A percentile compares a stretch with the other conserved stretches of the same genome.
phyloP scores from a whole-genome alignment of 176 grass and related monocot species.

The Cocos nucifera region DNA sequence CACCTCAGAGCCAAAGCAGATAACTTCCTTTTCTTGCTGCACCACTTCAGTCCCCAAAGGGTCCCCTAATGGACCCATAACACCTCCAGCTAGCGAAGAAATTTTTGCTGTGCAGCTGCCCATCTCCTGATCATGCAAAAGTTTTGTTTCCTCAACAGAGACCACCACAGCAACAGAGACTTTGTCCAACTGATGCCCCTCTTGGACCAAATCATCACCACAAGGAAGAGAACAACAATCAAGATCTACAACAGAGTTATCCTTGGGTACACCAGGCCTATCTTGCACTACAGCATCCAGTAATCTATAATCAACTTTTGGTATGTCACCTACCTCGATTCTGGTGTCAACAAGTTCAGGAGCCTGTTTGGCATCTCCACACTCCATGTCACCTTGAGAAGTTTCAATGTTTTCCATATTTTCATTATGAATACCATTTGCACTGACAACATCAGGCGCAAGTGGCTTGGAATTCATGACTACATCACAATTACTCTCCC shows the following conservation, averaged over 20 bases:
- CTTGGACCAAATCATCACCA: conserved; percentile 4
- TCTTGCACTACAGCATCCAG: conserved; percentile 10
- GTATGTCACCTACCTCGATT: conserved; percentile 15
- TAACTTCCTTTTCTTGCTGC: conserved; percentile 24
- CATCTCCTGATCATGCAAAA: conserved; percentile 23
- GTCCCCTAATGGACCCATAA: conserved; percentile 10
- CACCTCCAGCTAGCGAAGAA: conserved; percentile 19
- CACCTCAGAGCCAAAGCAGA: not conserved
- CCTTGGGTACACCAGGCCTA: conserved; percentile 20
- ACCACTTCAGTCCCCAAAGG: conserved; percentile 7
- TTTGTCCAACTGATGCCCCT: conserved; percentile 19
- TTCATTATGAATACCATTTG: conserved; percentile 1
- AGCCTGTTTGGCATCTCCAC: conserved; percentile 6
- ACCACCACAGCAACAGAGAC: conserved; percentile 8
- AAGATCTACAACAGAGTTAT: conserved; percentile 5
- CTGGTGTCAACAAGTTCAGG: conserved; percentile 17
- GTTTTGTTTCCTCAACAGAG: conserved; percentile 25
- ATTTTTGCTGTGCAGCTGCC: conserved; percentile 18
- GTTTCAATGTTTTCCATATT: conserved; percentile 10
- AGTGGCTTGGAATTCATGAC: conserved; percentile 14
- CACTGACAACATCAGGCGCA: conserved; percentile 12
- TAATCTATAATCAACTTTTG: conserved; percentile 11
- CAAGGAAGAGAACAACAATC: conserved; percentile 7
- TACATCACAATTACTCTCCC: conserved; percentile 36
- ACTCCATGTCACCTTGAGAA: not conserved